Conservation (phyloP, 192 early-diverging fungal species). For the Coemansia sp. region DNA sequence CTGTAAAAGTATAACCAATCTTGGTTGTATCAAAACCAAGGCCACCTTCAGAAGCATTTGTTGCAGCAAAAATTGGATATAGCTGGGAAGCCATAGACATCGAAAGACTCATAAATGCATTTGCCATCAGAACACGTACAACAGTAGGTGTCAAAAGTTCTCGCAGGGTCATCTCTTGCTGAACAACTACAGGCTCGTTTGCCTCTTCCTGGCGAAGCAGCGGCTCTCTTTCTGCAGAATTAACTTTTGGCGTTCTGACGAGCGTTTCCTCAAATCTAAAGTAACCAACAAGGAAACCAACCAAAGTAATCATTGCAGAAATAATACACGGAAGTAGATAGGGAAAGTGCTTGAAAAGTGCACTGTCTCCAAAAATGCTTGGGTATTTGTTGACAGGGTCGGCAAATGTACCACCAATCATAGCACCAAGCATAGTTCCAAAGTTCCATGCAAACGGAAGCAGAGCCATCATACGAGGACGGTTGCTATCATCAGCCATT, state of each 20-base stretch:
- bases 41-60: constrained; percentile 43
- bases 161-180: constrained; percentile 7
- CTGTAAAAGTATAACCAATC: constrained; percentile 54
- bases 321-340: constrained; percentile 85
- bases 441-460: constrained; percentile 73
- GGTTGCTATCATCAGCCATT: constrained; percentile 80
- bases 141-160: constrained; percentile 38
- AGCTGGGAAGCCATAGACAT: constrained; percentile 26
- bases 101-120: constrained; percentile 17
- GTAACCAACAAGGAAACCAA: constrained; percentile 64
- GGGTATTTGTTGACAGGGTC: constrained; percentile 72
- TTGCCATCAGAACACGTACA: constrained; percentile 19
- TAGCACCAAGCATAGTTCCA: constrained; percentile 62
- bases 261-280: constrained; percentile 65
- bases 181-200: not conserved
- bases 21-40: constrained; percentile 51
- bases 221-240: not conserved
- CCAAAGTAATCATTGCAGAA: constrained; percentile 57
- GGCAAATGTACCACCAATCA: constrained; percentile 78
- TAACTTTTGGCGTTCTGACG: constrained; percentile 2
- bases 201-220: not conserved
- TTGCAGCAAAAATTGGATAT: constrained; percentile 49
- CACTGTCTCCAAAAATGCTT: constrained; percentile 53
- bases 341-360: constrained; percentile 65
- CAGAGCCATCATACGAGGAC: constrained; percentile 70